These are phyloP conservation scores for Rhodosporidiobolus sp. DNA, from an alignment of 768 basidiomycete genomes.

Conservation along the genomic window DNA sequence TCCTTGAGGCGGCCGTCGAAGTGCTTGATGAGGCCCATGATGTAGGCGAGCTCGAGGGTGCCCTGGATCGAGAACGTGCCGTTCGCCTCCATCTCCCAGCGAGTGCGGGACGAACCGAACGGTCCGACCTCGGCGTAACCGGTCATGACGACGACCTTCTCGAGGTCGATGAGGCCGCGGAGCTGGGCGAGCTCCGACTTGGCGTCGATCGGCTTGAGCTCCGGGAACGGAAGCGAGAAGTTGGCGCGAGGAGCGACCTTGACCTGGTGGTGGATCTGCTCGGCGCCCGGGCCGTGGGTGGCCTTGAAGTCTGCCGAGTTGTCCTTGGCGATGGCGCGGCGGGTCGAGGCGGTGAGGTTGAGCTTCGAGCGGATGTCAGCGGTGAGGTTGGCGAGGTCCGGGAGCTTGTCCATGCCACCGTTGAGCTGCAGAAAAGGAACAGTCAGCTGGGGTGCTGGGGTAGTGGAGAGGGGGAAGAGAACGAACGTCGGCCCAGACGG, in stretches of 20 bases:
- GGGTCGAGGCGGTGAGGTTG: slow-evolving; percentile 82
- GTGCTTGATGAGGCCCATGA: slow-evolving; percentile 98
- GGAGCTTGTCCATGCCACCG: slow-evolving; percentile 95
- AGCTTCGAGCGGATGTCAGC: slow-evolving; percentile 76
- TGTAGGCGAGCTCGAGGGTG: slow-evolving; percentile 99
- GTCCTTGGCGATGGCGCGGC: slow-evolving; percentile 87
- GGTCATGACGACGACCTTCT: slow-evolving; percentile 92
- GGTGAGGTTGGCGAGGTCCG: slow-evolving; percentile 89
- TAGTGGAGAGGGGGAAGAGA: not conserved
- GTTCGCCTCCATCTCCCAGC: slow-evolving; percentile 99
- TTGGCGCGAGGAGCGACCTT: slow-evolving; percentile 94
- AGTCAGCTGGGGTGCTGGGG: not conserved
- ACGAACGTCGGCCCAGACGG: slow-evolving; percentile 80
- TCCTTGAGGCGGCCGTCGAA: slow-evolving; percentile 95
- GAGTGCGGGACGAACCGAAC: slow-evolving; percentile 95
- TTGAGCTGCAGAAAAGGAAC: slow-evolving; percentile 60
- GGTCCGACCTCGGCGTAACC: slow-evolving; percentile 97
- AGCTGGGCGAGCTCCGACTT: slow-evolving; percentile 72
- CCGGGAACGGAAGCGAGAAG: slow-evolving; percentile 93
- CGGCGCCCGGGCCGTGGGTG: slow-evolving; percentile 83
- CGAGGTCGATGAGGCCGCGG: slow-evolving; percentile 85
- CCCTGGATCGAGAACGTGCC: slow-evolving; percentile 98
- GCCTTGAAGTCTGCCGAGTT: slow-evolving; percentile 94
- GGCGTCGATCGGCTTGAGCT: slow-evolving; percentile 59
- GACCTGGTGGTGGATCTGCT: slow-evolving; percentile 85